Base-by-base conservation (phyloP, 164 flowering plant genomes). In the Akebia trifoliata region DNA sequence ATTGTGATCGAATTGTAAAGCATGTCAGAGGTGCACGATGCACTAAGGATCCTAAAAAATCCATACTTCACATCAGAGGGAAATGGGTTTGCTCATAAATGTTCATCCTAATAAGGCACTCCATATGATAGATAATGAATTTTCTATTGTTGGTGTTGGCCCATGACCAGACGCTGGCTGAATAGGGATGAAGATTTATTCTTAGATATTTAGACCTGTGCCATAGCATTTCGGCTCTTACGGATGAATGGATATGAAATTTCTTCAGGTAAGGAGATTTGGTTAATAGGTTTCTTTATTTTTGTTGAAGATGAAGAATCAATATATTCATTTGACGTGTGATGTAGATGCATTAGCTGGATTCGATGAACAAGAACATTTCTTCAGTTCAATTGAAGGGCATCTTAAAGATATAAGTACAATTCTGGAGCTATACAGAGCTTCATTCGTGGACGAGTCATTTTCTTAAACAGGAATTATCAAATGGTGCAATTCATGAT, bases 201-300 rank as follows among this genome's bases (percentile, higher is more conserved):
- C 48, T 54, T 55, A 28, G 85, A 85, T 46, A 35, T 62, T 24
- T 39, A 68, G 17, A 84, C 92, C 6, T 75, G 80, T 66, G 82
- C 88, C 22, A 61, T 85, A 78, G 89, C 96, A 64, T 91, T 88
- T 72, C 81, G 89, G 39, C 22, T 83, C 28, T 61, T 91, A 59
- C 83, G 95, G 21, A 44, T 53, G 34, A 69, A 82, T 71, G 91
- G 96, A 49, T 86, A 81, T 63, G 74, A 85, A 50, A 73, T 61
- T 29, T 53, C 57, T 42, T 24, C 64, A 40, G 59, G 59, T 56
- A 56, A 24, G 22, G 26, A 40, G 24, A 29, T 31, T 6, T 17
- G 43, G 26, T n/a, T 43, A 29, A 39, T 24, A 11, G 54, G 6
- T 29, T 40, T 12, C 14, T 38, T 8, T 12, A 3, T 18, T 2